Percentiles rank a stretch among this genome's conserved stretches.
These are phyloP conservation scores for Colletotrichum siamense DNA, from an alignment of 2,329 filamentous ascomycete species.

Conservation along the genomic window DNA sequence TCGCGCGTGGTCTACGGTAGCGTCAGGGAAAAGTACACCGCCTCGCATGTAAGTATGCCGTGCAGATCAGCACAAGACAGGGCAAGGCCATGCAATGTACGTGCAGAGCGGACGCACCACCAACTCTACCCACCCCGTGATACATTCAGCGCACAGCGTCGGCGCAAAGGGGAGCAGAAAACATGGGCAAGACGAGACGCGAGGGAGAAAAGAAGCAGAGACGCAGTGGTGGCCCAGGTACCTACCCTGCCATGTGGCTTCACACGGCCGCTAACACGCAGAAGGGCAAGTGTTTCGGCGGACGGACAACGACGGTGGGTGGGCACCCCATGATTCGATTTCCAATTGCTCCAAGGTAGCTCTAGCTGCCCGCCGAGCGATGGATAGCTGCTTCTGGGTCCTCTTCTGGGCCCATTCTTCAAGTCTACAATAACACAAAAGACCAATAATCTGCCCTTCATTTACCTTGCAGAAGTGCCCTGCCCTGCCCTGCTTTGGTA, in stretches of 20 bases:
- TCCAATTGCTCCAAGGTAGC: not conserved
- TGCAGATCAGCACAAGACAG: not conserved
- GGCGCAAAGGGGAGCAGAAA: not conserved
- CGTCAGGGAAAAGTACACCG: not conserved
- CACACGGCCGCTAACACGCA: constrained; percentile 10
- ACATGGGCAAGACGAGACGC: not conserved
- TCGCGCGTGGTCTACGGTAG: not conserved
- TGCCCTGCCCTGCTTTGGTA: not conserved
- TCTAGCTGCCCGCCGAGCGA: not conserved
- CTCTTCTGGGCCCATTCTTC: not conserved
- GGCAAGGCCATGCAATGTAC: not conserved
- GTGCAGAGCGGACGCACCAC: not conserved
- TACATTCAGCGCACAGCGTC: not conserved
- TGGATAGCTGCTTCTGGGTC: not conserved
- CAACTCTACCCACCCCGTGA: not conserved
- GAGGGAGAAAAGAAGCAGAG: not conserved
- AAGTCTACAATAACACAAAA: not conserved
- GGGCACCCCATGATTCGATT: not conserved
- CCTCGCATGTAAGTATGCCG: not conserved
- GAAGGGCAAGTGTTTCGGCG: constrained; percentile 18
- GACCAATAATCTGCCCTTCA: not conserved
- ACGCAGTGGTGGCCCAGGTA: not conserved
- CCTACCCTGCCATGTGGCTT: constrained; percentile 5
- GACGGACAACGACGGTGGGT: not conserved
- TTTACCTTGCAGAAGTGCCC: not conserved